These are phyloP conservation scores for Aspergillus proliferans DNA, from an alignment of 2,329 filamentous ascomycete species.

Conservation along the genomic window DNA sequence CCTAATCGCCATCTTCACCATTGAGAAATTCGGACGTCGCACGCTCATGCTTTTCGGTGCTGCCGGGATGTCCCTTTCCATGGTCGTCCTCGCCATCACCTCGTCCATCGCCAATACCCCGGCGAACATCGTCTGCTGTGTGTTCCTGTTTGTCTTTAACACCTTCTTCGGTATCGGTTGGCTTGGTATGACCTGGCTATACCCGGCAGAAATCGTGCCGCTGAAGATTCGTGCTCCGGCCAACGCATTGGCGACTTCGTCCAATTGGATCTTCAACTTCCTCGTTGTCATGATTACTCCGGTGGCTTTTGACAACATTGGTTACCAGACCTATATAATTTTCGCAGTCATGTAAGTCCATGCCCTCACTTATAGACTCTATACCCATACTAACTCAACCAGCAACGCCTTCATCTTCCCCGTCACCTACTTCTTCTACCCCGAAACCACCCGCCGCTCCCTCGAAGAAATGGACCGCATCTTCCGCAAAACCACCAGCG, in stretches of 20 bases:
- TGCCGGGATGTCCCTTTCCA: constrained; percentile 57
- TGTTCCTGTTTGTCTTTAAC: constrained; percentile 58
- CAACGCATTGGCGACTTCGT: constrained; percentile 58
- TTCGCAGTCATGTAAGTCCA: constrained; percentile 47
- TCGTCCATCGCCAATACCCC: constrained; percentile 16
- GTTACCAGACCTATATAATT: constrained; percentile 52
- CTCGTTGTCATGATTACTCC: constrained; percentile 63
- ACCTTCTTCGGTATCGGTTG: constrained; percentile 62
- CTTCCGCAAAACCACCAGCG: constrained; percentile 50
- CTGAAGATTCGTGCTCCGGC: constrained; percentile 56
- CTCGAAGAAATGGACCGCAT: constrained; percentile 67
- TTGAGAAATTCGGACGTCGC: constrained; percentile 50
- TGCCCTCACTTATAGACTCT: neutral
- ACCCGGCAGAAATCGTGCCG: constrained; percentile 46
- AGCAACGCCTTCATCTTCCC: constrained; percentile 52
- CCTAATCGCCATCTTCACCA: constrained; percentile 45
- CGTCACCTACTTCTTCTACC: constrained; percentile 56
- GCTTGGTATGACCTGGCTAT: constrained; percentile 56
- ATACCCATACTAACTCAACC: constrained; percentile 5
- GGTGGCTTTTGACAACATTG: constrained; percentile 52
- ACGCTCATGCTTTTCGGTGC: constrained; percentile 67
- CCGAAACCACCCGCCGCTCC: constrained; percentile 53
- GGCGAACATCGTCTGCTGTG: constrained; percentile 22
- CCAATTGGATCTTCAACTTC: constrained; percentile 59
- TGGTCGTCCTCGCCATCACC: constrained; percentile 51